Evolutionary conservation across 1,284 basidiomycete genomes (phyloP), one percentile per base, ranked within the genome.

Genomic region (Macrocystidia cucumis): DNA sequence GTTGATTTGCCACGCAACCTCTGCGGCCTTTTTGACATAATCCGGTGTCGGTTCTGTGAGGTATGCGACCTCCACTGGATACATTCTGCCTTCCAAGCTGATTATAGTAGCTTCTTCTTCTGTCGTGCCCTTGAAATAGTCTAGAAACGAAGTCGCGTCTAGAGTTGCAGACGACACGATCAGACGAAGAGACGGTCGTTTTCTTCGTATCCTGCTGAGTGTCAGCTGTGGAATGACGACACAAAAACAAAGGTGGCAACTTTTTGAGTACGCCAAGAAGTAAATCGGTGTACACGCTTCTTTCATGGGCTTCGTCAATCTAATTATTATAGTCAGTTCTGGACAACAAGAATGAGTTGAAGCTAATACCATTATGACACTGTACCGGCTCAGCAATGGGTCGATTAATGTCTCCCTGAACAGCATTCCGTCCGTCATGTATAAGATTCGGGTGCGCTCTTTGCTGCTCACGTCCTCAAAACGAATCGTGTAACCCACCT

Each of bases 261-360:
- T 87, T 93, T 68, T 96, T 96, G 26, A 97, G 60, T 14, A 98
- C 66, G 0, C 96, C 95, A 3, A 99, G 70, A 4, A 99, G 64
- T 37, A 98, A 65, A 55, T 99, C 96, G 1, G 95, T 97, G 48
- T 96, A 90, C 13, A 97, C 69, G 40, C 90, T 92, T 16, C 95
- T 71, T 55, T 99, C 96, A 60, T 99, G 95, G 1, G 91, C 95
- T 65, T 98, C 96, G 50, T 99, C 96, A 34, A 93, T 80, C 90
- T 93, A 44, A 24, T 32, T 30, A 39, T 36, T 48, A 32, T 32
- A 22, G 17, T 20, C 31, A 16, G 26, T 24, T 17, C 5, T 36
- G 31, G 33, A 23, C 14, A 30, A n/a, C n/a, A n/a, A n/a, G n/a
- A n/a, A n/a, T 19, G 44, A 32, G 36, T 7, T 26, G 16, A 44